Percentiles rank a stretch among this genome's conserved stretches.
Conservation (phyloP, 352 stramenopile genomes). For the Globisporangium apiculatum region DNA sequence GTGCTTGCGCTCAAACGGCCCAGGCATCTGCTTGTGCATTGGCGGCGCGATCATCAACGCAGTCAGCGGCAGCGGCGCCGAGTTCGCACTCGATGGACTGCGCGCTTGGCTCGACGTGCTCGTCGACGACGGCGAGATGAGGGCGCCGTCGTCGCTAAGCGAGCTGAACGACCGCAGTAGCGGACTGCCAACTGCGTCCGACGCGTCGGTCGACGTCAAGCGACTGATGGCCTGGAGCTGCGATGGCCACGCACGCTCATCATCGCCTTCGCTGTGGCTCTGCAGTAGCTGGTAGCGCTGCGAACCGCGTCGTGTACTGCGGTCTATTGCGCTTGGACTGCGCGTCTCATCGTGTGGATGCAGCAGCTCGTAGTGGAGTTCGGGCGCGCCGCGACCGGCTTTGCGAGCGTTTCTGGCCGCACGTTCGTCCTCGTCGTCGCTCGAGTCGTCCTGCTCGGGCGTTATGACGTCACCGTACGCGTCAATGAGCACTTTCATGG, state of each 20-base stretch:
- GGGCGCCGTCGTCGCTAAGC: conserved; percentile 30
- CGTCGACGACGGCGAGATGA: conserved; percentile 57
- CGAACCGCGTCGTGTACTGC: neutral
- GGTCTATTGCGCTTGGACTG: neutral
- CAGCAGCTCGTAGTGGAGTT: neutral
- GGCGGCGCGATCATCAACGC: neutral
- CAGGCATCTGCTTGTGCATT: conserved; percentile 16
- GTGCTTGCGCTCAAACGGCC: conserved; percentile 29
- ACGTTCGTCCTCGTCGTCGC: conserved; percentile 5
- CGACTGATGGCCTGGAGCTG: conserved; percentile 5
- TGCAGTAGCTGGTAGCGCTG: conserved; percentile 4
- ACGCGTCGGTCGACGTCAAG: conserved; percentile 15
- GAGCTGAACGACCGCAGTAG: conserved; percentile 39
- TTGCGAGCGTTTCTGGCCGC: neutral
- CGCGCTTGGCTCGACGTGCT: conserved; percentile 35
- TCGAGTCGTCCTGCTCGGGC: conserved; percentile 11
- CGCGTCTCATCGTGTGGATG: neutral
- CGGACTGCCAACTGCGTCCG: conserved; percentile 17
- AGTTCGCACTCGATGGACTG: conserved; percentile 24
- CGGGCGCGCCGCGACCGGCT: neutral
- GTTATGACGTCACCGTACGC: conserved; percentile 12
- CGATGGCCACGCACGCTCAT: conserved; percentile 8
- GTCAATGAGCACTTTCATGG: conserved; percentile 37
- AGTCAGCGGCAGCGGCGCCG: conserved; percentile 21
- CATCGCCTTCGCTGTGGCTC: conserved; percentile 4